Conservation (phyloP, 805 yeast genomes). For the Candida methanosorbosa region DNA sequence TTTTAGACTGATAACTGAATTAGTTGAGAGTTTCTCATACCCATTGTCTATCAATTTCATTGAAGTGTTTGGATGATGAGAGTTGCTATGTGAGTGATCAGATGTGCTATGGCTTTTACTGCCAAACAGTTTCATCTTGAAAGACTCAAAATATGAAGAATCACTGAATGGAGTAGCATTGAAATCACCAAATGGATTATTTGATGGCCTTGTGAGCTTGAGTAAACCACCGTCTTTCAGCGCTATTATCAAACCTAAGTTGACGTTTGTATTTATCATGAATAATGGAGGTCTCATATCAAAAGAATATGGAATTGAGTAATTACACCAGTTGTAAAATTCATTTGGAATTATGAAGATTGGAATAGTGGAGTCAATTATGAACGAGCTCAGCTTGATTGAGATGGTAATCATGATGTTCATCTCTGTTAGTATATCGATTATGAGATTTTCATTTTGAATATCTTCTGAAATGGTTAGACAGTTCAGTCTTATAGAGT, state of each 20-base stretch:
- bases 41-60: slow-evolving; percentile 5
- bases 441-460: slow-evolving; percentile 23
- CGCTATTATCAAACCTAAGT: slow-evolving; percentile 41
- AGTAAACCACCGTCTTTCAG: slow-evolving; percentile 74
- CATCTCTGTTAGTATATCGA: slow-evolving; percentile 45
- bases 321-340: slow-evolving; percentile 53
- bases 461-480: slow-evolving; percentile 25
- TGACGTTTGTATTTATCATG: slow-evolving; percentile 32
- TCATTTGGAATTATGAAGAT: slow-evolving; percentile 9
- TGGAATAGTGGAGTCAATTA: slow-evolving; percentile 7
- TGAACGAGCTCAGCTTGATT: slow-evolving; percentile 36
- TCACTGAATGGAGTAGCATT: slow-evolving; percentile 41
- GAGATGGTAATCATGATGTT: slow-evolving; percentile 44
- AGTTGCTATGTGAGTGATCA: not conserved
- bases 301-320: slow-evolving; percentile 61
- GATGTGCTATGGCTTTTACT: no score
- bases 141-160: slow-evolving; percentile 30
- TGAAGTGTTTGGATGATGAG: not conserved
- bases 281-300: slow-evolving; percentile 48
- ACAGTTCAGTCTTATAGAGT: slow-evolving; percentile 26
- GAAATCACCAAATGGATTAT: slow-evolving; percentile 8
- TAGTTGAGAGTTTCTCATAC: slow-evolving; percentile 13
- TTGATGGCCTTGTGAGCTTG: slow-evolving; percentile 31
- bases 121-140: slow-evolving; percentile 20
- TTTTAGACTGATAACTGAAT: slow-evolving; percentile 13